phyloP scores from a whole-genome alignment of 768 basidiomycete genomes.

The Lactarius hatsudake region DNA sequence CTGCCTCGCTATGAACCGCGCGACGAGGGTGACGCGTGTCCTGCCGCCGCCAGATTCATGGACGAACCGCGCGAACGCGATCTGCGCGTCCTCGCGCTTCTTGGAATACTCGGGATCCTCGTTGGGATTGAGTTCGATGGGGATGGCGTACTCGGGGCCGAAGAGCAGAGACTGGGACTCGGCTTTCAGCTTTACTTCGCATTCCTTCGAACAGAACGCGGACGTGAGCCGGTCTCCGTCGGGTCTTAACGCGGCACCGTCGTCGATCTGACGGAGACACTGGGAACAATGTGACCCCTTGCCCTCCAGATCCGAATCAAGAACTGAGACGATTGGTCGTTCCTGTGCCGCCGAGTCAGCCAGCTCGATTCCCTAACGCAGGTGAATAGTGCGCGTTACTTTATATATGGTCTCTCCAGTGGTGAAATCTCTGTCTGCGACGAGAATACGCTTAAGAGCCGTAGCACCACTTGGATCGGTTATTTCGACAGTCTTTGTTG shows the following conservation, averaged over 20 bases:
- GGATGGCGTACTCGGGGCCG: conserved; percentile 60
- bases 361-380: neutral
- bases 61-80: conserved; percentile 53
- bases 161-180: conserved; percentile 73
- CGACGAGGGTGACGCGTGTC: conserved; percentile 55
- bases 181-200: conserved; percentile 51
- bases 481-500: conserved; percentile 43
- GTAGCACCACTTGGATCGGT: conserved; percentile 32
- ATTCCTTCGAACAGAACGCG: conserved; percentile 72
- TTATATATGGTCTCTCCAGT: conserved; percentile 77
- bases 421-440: conserved; percentile 64
- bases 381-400: conserved; percentile 37
- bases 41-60: conserved; percentile 42
- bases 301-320: conserved; percentile 69
- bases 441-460: conserved; percentile 46
- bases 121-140: conserved; percentile 40
- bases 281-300: conserved; percentile 70
- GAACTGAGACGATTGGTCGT: conserved; percentile 63
- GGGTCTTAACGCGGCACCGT: conserved; percentile 44
- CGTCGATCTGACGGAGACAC: conserved; percentile 61
- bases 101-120: conserved; percentile 37
- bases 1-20: conserved; percentile 71
- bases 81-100: conserved; percentile 57
- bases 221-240: conserved; percentile 53
- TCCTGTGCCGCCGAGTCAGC: conserved; percentile 48